These are phyloP conservation scores for Chalciporus chontae DNA, from an alignment of 768 basidiomycete species.

Conservation along the genomic window DNA sequence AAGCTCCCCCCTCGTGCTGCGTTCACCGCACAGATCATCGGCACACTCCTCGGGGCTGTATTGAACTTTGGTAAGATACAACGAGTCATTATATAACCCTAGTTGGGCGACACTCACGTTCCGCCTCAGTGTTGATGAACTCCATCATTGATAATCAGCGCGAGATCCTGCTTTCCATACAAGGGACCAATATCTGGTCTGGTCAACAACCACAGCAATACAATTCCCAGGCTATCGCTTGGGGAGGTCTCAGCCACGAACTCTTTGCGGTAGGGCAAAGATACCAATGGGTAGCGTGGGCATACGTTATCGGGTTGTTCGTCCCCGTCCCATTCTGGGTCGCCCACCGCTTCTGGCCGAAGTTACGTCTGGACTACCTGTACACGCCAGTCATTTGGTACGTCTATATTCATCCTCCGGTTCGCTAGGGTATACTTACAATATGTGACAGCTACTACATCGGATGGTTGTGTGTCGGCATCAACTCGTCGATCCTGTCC, in stretches of 20 bases:
- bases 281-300: conserved; percentile 43
- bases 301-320: conserved; percentile 31
- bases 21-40: conserved; percentile 56
- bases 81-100: conserved; percentile 27
- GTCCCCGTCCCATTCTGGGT: conserved; percentile 43
- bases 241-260: conserved; percentile 33
- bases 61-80: conserved; percentile 51
- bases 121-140: conserved; percentile 41
- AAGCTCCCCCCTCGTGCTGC: conserved; percentile 68
- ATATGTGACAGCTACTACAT: conserved; percentile 34
- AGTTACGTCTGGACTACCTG: conserved; percentile 23
- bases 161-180: conserved; percentile 47
- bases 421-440: conserved; percentile 4
- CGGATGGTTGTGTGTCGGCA: conserved; percentile 46
- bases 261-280: conserved; percentile 31
- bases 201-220: conserved; percentile 12
- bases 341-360: conserved; percentile 35
- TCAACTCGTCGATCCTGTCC: conserved; percentile 49
- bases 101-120: conserved; percentile 40
- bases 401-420: background rate
- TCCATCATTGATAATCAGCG: conserved; percentile 50
- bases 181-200: conserved; percentile 38
- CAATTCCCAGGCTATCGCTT: conserved; percentile 26
- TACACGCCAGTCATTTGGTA: conserved; percentile 35
- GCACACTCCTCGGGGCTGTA: conserved; percentile 25